phyloP scores from a whole-genome alignment of 2,329 filamentous ascomycete species.

The Macrophomina pseudophaseolina region DNA sequence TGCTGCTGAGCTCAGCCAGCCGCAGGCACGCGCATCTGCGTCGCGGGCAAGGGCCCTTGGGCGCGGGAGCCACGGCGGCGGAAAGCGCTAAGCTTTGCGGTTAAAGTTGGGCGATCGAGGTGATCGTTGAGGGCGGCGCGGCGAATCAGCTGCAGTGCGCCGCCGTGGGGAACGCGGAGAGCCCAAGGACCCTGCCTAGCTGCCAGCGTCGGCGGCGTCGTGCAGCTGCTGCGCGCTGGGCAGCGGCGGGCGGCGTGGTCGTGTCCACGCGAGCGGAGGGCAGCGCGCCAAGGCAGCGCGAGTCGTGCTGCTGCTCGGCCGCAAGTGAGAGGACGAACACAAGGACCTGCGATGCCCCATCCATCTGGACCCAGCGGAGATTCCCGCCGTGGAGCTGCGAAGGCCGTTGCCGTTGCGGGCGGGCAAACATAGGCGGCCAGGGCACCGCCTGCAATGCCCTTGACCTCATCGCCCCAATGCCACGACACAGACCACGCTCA shows the following conservation, averaged over 20 bases:
- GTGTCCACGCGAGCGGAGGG: not conserved
- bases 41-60: not conserved
- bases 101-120: constrained; percentile 20
- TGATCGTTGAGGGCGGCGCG: constrained; percentile 11
- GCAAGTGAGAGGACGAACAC: not conserved
- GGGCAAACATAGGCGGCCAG: not conserved
- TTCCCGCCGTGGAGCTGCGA: constrained; percentile 1
- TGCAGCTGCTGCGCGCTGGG: constrained; percentile 3
- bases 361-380: constrained; percentile 7
- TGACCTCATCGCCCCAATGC: not conserved
- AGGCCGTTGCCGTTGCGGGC: constrained; percentile 12
- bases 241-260: not conserved
- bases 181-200: constrained; percentile 4
- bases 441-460: not conserved
- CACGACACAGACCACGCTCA: not conserved
- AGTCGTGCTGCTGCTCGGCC: constrained; percentile 18
- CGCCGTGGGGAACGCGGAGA: constrained; percentile 11
- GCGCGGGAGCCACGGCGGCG: constrained; percentile 16
- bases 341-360: not conserved
- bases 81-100: constrained; percentile 23
- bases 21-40: constrained; percentile 8
- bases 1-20: constrained; percentile 3
- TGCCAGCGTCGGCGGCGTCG: not conserved
- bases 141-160: constrained; percentile 16
- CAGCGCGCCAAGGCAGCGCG: constrained; percentile 15